Evolutionary conservation across 129 eudicot genomes (phyloP), one percentile per base, ranked within the genome.

Genomic region (Flaveria sonorensis): DNA sequence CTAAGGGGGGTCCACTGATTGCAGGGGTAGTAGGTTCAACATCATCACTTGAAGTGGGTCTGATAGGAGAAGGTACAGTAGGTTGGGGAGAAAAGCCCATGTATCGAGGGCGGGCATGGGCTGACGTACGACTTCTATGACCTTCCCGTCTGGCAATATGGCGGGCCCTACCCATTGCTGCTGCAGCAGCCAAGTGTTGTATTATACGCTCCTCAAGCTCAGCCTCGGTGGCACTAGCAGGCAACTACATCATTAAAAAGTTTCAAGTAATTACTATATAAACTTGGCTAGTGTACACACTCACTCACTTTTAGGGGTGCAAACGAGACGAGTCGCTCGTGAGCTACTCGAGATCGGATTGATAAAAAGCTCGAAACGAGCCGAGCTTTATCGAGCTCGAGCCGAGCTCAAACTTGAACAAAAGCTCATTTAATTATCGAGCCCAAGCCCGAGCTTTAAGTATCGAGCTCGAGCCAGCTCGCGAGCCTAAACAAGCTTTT

Each of bases 131-230:
- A 36, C 68, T 77, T 72, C 96, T 85, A 72, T 87, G 96, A 67
- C 92, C 96, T 65, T 91, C 97, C 66, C 99, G 86, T 75, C 99
- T 83, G n/a, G 93, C 87, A 70, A 89, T 78, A 72, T 94, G 93
- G 15, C 96, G 96, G 6, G 99, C 92, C 86, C 97, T 69, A 15
- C 99, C 99, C 99, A 94, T 91, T 51, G 97, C 97, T 70, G 99
- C 97, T 45, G 99, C 99, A 24, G 99, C 99, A 69, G 97, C 96
- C 67, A 94, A 86, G 82, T 94, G 99, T 82, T 94, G 99, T 76
- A 94, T 94, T 46, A 94, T 91, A 64, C 99, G 91, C 77, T 94
- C 97, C 80, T 94, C 99, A 21, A 94, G 94, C 78, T 94, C 99
- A 40, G 97, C 89, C 70, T 91, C 97, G 55, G 85, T 89, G 36